Base-by-base conservation (phyloP, 2,329 filamentous ascomycete genomes). In the Phyllachora maydis region DNA sequence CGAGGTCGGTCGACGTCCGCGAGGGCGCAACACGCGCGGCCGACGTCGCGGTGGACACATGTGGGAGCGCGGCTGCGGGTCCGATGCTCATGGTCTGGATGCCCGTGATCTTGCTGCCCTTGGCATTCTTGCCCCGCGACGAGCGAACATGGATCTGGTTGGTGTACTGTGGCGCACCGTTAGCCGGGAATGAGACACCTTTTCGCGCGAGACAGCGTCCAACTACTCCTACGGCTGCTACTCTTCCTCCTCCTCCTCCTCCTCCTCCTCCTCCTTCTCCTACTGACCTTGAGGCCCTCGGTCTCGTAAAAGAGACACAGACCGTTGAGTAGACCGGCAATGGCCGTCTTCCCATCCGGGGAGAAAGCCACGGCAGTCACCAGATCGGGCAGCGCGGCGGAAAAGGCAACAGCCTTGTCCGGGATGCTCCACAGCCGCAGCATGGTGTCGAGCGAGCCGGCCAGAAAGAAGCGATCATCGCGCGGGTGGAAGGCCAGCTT, bases 21-120 rank as follows among this genome's bases (percentile, higher is more conserved):
- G 33, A 33, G 4, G 20, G 15, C 6, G 20, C 8, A 11, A 14
- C 11, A 14, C 14, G 15, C 12, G 11, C 20, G 5, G 19, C 24
- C 5, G 32, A 23, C 4, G 22, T 23, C 5, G 29, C 26, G 7
- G 17, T 25, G 2, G 28, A 22, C 4, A 24, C 16, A 9, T 23
- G 23, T 5, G 29, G 19, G 10, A 14, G 4, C 14, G 13, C n/a
- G 8, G 21, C 25, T 10, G 26, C 17, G 3, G 58, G 54, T 4
- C 69, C 67, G 23, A 67, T 54, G 10, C 52, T 47, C 32, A 73
- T 69, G 0, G 81, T 75, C 38, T 85, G 71, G 25, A 98, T 92
- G 5, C 82, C 83, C 0, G 88, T 95, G 35, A 98, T 92, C 43
- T 98, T 98, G 52, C 82, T 92, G 5, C 85, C 85, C 43, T 91